Base-by-base conservation (phyloP, 2,329 filamentous ascomycete species). In the Westerdykella ornata region DNA sequence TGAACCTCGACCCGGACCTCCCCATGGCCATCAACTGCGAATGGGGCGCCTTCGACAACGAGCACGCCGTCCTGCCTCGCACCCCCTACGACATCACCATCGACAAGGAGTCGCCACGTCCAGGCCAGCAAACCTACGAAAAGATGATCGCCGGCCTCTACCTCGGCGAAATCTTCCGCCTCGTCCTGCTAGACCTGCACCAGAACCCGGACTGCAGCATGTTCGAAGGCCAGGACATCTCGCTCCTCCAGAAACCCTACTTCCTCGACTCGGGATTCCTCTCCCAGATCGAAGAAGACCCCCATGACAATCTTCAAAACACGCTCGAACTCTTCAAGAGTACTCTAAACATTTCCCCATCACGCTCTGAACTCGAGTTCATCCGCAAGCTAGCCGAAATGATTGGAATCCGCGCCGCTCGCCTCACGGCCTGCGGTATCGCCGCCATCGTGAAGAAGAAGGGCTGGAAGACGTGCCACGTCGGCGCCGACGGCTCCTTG, bases 1-100 rank as follows among this genome's bases (percentile, higher is more conserved):
- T 94, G 75, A 92, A 94, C 59, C 78, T 97, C 29, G 85, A 88
- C 37, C 74, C 87, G 0, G 82, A 92, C 47, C 81, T 81, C 46
- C 88, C 84, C 35, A 94, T 97, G 78, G 89, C 88, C 37, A 96
- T 97, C 73, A 97, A 97, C 75, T 96, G 90, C 72, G 90, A 97
- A 68, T 97, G 89, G 78, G 90, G 90, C 48, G 89, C 90, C 26
- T 97, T 97, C 61, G 90, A 97, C 68, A 96, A 95, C 65, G 88
- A 94, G 68, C 85, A 92, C 71, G 76, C 83, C 57, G 84, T 96
- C 39, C 81, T 97, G 16, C 90, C 90, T 14, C 80, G 84, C 42
- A 96, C 88, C 31, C 79, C 79, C 45, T 97, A 92, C 68, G 90
- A 97, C 65, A 73, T 85, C 46, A 80, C 83, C 53, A 87, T 97